Evolutionary conservation across 2,329 filamentous ascomycete species (phyloP).

Genomic region (Septoria petroselini): DNA sequence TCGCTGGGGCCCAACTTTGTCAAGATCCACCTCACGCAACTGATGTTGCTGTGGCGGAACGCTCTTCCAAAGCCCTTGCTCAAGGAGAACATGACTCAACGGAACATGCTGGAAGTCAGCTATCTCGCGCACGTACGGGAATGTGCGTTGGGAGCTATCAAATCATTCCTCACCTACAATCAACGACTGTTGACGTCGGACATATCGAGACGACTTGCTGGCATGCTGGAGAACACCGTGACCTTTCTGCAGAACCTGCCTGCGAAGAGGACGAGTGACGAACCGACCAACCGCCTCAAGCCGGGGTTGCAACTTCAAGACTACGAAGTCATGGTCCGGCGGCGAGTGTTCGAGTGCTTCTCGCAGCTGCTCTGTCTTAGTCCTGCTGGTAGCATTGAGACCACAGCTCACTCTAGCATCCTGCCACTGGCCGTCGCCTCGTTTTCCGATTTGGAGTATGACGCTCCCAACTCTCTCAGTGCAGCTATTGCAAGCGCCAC

Average conservation of each 20-base stretch:
- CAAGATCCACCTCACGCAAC: slow-evolving; percentile 93
- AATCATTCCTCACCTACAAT: slow-evolving; percentile 92
- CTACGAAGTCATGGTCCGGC: slow-evolving; percentile 86
- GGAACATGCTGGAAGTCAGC: slow-evolving; percentile 81
- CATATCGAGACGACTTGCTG: slow-evolving; percentile 85
- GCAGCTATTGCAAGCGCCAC: slow-evolving; percentile 88
- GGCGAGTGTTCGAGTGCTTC: slow-evolving; percentile 92
- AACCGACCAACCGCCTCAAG: slow-evolving; percentile 76
- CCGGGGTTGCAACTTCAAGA: slow-evolving; percentile 86
- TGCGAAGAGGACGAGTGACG: slow-evolving; percentile 77
- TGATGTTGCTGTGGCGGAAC: slow-evolving; percentile 95
- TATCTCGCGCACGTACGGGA: slow-evolving; percentile 94
- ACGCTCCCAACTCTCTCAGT: slow-evolving; percentile 78
- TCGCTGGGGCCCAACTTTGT: slow-evolving; percentile 95
- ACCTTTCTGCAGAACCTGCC: slow-evolving; percentile 84
- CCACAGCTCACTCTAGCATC: slow-evolving; percentile 84
- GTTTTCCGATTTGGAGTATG: slow-evolving; percentile 90
- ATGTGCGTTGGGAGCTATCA: slow-evolving; percentile 84
- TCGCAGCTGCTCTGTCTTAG: slow-evolving; percentile 86
- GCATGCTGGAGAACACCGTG: slow-evolving; percentile 93
- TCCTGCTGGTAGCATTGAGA: slow-evolving; percentile 78
- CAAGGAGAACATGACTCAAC: slow-evolving; percentile 81
- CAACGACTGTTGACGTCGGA: slow-evolving; percentile 87
- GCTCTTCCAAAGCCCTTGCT: slow-evolving; percentile 90
- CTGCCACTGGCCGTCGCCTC: slow-evolving; percentile 84